Conservation (phyloP, 2,329 filamentous ascomycete species). For the Cephalotrichum gorgonifer region DNA sequence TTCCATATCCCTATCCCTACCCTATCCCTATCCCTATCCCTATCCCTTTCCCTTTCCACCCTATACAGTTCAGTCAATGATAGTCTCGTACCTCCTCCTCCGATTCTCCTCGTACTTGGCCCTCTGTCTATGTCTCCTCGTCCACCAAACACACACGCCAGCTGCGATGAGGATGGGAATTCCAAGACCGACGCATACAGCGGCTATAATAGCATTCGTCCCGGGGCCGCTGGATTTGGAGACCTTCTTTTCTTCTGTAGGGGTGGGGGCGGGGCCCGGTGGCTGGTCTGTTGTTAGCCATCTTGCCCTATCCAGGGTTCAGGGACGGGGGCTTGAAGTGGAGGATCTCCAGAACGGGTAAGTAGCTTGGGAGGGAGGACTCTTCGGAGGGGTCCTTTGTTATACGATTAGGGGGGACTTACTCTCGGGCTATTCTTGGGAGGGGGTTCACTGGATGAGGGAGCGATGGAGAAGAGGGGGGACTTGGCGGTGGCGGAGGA, state of each 20-base stretch:
- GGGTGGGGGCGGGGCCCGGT: neutral
- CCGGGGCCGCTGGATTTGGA: neutral
- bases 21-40: no score
- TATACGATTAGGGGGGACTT: neutral
- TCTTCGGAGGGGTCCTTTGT: no score
- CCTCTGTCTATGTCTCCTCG: slow-evolving; percentile 2
- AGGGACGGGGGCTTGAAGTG: neutral
- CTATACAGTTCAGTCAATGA: neutral
- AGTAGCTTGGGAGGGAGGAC: neutral
- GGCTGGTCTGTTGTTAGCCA: neutral
- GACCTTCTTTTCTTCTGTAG: neutral
- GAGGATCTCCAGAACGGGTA: neutral
- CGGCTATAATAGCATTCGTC: neutral
- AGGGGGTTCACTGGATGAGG: neutral
- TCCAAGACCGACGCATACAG: slow-evolving; percentile 5
- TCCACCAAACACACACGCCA: slow-evolving; percentile 5
- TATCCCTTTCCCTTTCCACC: no score
- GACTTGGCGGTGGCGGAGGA: neutral
- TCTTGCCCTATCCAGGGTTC: neutral
- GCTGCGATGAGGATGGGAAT: slow-evolving; percentile 3
- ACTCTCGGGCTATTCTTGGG: neutral
- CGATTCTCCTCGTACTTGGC: slow-evolving; percentile 3
- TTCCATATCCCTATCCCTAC: no score
- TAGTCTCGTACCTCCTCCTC: slow-evolving; percentile 1
- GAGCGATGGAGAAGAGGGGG: slow-evolving; percentile 1